Evolutionary conservation across 352 stramenopile genomes (phyloP).

Genomic region (Globisporangium cylindrosporum): DNA sequence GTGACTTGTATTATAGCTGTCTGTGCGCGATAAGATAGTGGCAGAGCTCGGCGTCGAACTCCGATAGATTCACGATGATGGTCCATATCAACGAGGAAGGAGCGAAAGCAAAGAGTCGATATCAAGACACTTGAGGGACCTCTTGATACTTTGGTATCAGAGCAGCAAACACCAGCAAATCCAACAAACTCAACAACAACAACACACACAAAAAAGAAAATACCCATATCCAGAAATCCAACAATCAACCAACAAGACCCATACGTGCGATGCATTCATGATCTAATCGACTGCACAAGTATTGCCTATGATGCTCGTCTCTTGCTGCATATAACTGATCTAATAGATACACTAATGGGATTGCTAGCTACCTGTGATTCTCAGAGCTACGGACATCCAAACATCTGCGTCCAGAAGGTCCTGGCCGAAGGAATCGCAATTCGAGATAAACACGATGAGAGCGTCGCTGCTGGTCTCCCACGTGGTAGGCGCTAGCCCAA

Average conservation of each 20-base stretch:
- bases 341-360: too few relatives aligned
- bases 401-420: not conserved
- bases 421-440: not conserved
- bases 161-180: not conserved
- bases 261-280: too few relatives aligned
- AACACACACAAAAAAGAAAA: not conserved
- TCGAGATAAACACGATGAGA: not conserved
- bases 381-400: not conserved
- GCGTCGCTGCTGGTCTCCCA: not conserved
- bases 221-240: not conserved
- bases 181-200: not conserved
- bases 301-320: too few relatives aligned
- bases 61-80: slow-evolving; percentile 51
- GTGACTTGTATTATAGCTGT: slow-evolving; percentile 23
- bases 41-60: slow-evolving; percentile 87
- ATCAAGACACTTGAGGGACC: not conserved
- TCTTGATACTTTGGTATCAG: not conserved
- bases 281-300: too few relatives aligned
- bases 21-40: slow-evolving; percentile 78
- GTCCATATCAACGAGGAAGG: not conserved
- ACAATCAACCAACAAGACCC: not conserved
- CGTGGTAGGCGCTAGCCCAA: too few relatives aligned
- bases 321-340: too few relatives aligned
- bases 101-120: not conserved
- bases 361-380: not conserved